Percentiles rank a stretch among this genome's conserved stretches.
Conservation (phyloP, 805 yeast species). For the Wickerhamiella lipophila region DNA sequence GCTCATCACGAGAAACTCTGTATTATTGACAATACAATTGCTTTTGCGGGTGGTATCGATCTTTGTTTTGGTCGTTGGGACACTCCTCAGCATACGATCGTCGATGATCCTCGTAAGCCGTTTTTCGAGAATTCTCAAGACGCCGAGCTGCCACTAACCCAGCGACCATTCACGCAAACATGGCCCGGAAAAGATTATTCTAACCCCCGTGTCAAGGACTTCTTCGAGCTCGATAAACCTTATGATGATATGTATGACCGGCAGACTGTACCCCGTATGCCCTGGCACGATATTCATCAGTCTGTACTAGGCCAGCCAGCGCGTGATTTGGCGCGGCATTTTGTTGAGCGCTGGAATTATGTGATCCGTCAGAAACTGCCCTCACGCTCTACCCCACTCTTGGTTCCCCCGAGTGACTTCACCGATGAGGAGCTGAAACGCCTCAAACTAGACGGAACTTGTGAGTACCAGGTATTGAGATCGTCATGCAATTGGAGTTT, state of each 20-base stretch:
- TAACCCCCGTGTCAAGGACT: slow-evolving; percentile 86
- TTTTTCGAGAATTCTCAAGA: slow-evolving; percentile 24
- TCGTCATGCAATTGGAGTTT: slow-evolving; percentile 90
- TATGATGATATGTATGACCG: slow-evolving; percentile 89
- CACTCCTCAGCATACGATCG: slow-evolving; percentile 85
- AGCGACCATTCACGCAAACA: slow-evolving; percentile 36
- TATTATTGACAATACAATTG: slow-evolving; percentile 73
- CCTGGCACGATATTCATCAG: slow-evolving; percentile 99
- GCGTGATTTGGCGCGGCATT: slow-evolving; percentile 82
- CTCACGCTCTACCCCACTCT: slow-evolving; percentile 79
- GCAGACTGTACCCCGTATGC: slow-evolving; percentile 76
- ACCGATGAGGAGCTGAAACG: slow-evolving; percentile 54
- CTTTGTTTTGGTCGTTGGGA: slow-evolving; percentile 92
- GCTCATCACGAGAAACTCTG: slow-evolving; percentile 96
- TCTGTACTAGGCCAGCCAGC: slow-evolving; percentile 89
- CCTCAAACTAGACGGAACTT: slow-evolving; percentile 58
- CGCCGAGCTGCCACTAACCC: slow-evolving; percentile 11
- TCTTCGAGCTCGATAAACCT: slow-evolving; percentile 67
- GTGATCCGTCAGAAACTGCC: slow-evolving; percentile 87
- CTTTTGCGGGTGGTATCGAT: slow-evolving; percentile 92
- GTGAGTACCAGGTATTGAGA: slow-evolving; percentile 81
- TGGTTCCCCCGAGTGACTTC: slow-evolving; percentile 86
- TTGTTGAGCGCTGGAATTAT: slow-evolving; percentile 96
- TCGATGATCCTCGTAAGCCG: slow-evolving; percentile 48
- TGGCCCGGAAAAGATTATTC: slow-evolving; percentile 98